Base-by-base conservation (phyloP, 768 basidiomycete species). In the Clathrus columnatus region DNA sequence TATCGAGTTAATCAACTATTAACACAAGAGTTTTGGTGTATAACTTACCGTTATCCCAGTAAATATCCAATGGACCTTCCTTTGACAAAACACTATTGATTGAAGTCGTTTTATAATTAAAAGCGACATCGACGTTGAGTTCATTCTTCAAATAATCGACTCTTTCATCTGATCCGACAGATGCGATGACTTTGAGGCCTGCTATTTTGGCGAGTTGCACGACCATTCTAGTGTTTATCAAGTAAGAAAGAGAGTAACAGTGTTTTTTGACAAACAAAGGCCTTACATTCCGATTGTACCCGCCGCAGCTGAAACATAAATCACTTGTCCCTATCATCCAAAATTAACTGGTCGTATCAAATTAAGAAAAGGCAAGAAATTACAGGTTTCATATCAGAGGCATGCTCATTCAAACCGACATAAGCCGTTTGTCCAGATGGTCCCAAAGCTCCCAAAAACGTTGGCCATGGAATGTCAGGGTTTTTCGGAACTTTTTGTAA, bases 91-190 rank as follows among this genome's bases (percentile, higher is more conserved):
- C 69, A 11, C 82, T 77, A 1, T 61, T 61, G 0, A 78, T 80
- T 47, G 70, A 69, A 0, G 71, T 70, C 0, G 75, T 85, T 73
- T 89, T 85, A 69, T 85, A 87, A 65, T 88, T 85, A 71, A 86
- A 87, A 0, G 75, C 80, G 5, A 83, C 75, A 60, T 88, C 84
- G 0, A 80, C 78, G 0, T 84, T 85, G 18, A 85, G 60, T 2
- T 74, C 73, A 46, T 74, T 75, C 7, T 4, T 14, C 67, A 84
- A 48, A 62, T 76, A 84, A 4, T 71, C 65, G 6, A 88, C 82
- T 66, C 89, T 87, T 50, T 84, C 82, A 17, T 87, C 83, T 0
- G 79, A 77, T 1, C 87, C 84, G 0, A 83, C 82, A 0, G 81
- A 84, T 0, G 78, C 83, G 48, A 89, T 84, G 36, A 88, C 86